phyloP scores from a whole-genome alignment of 441 rosid species.

The Euphorbia corollata region DNA sequence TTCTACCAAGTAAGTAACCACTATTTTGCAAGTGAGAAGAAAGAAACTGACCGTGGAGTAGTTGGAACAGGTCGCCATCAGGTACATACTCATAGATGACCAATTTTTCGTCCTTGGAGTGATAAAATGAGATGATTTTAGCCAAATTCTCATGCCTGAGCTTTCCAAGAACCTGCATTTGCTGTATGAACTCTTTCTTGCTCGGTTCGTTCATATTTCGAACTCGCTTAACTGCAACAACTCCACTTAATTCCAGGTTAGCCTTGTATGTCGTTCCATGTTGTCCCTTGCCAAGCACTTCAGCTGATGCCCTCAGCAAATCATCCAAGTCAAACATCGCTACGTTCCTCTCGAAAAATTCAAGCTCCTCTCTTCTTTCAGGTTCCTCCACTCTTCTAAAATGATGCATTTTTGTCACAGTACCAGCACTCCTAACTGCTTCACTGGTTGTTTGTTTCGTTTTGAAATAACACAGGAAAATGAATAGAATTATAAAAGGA shows the following conservation, averaged over 20 bases:
- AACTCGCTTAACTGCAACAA: conserved; percentile 40
- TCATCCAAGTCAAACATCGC: conserved; percentile 48
- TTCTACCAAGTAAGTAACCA: too few relatives aligned
- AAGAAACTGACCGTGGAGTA: conserved; percentile 45
- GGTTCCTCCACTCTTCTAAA: conserved; percentile 26
- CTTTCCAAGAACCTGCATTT: conserved; percentile 48
- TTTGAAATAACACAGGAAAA: conserved; percentile 29
- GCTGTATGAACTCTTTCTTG: conserved; percentile 42
- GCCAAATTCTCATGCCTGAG: conserved; percentile 41
- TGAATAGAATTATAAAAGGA: conserved; percentile 18
- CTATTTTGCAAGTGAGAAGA: too few relatives aligned
- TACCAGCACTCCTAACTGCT: conserved; percentile 9
- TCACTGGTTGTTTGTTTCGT: conserved; percentile 10
- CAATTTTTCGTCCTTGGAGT: conserved; percentile 46
- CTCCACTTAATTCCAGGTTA: conserved; percentile 37
- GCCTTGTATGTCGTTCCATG: conserved; percentile 45
- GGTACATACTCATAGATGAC: conserved; percentile 41
- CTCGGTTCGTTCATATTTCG: conserved; percentile 30
- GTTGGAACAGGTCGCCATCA: conserved; percentile 36
- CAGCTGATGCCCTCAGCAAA: conserved; percentile 50
- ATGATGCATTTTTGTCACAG: conserved; percentile 9
- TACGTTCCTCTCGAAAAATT: conserved; percentile 34
- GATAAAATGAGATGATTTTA: conserved; percentile 39
- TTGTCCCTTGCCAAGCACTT: conserved; percentile 44
- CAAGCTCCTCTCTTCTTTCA: conserved; percentile 37